Evolutionary conservation across 306 rosid species (phyloP).

Genomic region (Arachis stenosperma): DNA sequence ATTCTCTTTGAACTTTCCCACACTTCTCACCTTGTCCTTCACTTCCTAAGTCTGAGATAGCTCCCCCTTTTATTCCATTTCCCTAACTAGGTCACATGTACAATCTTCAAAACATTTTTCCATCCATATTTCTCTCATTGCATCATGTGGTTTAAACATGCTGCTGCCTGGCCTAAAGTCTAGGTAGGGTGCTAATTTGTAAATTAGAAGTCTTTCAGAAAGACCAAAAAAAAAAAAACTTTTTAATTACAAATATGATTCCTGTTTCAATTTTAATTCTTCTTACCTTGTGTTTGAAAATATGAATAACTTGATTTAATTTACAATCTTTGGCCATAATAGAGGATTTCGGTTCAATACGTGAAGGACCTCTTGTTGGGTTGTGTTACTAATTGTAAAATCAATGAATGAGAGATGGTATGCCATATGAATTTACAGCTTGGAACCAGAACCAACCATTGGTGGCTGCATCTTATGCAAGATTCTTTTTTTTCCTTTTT

Average conservation of each 20-base stretch:
- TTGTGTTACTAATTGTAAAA: conserved; percentile 17
- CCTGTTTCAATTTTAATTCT: background rate
- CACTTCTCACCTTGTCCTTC: background rate
- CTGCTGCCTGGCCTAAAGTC: background rate
- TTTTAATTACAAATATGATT: conserved; percentile 12
- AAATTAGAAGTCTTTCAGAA: background rate
- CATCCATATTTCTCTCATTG: conserved; percentile 1
- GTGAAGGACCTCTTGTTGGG: background rate
- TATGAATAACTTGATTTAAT: too few relatives aligned
- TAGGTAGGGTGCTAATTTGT: background rate
- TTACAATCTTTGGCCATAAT: conserved; percentile 5
- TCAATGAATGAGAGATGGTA: conserved; percentile 9
- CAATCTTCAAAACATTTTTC: background rate
- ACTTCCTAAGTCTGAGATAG: background rate
- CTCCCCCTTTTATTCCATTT: background rate
- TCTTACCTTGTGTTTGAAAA: background rate
- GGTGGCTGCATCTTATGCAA: conserved; percentile 18
- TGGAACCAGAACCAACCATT: conserved; percentile 12
- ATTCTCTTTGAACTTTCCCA: background rate
- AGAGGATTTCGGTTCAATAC: conserved; percentile 18
- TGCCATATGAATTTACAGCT: background rate
- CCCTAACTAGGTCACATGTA: background rate
- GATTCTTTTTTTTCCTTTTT: conserved; percentile 6
- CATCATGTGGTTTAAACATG: background rate
- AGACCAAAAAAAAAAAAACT: conserved; percentile 1